A percentile compares a stretch with the other conserved stretches of the same genome.
phyloP scores from a whole-genome alignment of 2,329 filamentous ascomycete genomes.

The Aureobasidium uvarum region DNA sequence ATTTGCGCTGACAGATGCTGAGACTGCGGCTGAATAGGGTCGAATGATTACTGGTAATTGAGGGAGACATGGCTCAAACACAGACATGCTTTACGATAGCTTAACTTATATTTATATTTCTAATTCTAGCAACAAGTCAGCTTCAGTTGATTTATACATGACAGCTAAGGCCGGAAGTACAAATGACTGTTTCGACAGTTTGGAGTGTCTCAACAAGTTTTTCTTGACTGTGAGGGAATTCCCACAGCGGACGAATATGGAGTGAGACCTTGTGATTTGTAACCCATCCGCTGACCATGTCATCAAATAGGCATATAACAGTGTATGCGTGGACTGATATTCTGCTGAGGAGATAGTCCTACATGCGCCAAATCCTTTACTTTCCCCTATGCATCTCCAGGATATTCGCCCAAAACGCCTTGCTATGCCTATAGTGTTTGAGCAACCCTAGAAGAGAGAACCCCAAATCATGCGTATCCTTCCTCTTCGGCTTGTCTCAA shows the following conservation, averaged over 20 bases:
- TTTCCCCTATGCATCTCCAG: conserved; percentile 5
- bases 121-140: too few relatives aligned
- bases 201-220: too few relatives aligned
- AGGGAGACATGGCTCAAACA: neutral
- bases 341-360: neutral
- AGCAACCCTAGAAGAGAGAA: neutral
- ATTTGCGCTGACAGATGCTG: neutral
- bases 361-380: conserved; percentile 7
- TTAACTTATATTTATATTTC: neutral
- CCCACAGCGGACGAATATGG: neutral
- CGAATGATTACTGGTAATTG: neutral
- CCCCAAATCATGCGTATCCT: conserved; percentile 33
- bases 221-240: neutral
- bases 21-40: neutral
- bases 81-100: neutral
- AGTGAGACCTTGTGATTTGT: neutral
- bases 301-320: neutral
- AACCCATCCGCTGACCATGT: neutral
- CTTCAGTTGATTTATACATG: too few relatives aligned
- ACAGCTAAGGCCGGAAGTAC: too few relatives aligned
- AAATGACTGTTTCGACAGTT: too few relatives aligned
- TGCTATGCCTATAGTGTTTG: conserved; percentile 18
- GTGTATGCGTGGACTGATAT: neutral
- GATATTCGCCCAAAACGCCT: conserved; percentile 19
- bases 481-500: conserved; percentile 39